A percentile compares a stretch with the other conserved stretches of the same genome.
Evolutionary conservation across 177 flowering plant species (phyloP).

Genomic region (Tripterygium wilfordii): DNA sequence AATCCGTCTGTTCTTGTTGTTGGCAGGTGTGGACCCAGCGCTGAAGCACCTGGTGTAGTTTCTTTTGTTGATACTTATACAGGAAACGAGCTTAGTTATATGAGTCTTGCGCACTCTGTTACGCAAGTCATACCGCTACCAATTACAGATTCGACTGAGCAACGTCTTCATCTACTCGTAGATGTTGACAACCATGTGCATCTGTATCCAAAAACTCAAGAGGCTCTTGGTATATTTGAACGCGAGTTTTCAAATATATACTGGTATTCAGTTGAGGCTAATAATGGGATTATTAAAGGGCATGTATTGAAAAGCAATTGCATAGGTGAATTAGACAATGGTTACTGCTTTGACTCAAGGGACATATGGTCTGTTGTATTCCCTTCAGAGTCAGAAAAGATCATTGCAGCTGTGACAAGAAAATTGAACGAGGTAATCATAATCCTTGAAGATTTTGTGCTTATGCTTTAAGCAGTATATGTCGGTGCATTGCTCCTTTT

Average conservation of each 20-base stretch:
- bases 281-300: conserved; percentile 69
- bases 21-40: conserved; percentile 65
- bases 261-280: conserved; percentile 79
- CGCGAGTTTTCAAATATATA: conserved; percentile 65
- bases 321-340: conserved; percentile 39
- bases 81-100: conserved; percentile 60
- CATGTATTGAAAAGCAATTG: conserved; percentile 47
- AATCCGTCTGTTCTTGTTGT: conserved; percentile 89
- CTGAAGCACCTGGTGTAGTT: conserved; percentile 53
- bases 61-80: conserved; percentile 91
- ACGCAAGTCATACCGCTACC: conserved; percentile 73
- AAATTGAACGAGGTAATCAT: conserved; percentile 77
- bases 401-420: conserved; percentile 62
- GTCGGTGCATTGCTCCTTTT: no score
- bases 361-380: conserved; percentile 85
- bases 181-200: conserved; percentile 52
- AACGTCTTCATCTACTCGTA: conserved; percentile 75
- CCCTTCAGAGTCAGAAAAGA: conserved; percentile 87
- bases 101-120: conserved; percentile 52
- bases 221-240: conserved; percentile 54
- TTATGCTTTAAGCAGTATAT: no score
- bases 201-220: conserved; percentile 71
- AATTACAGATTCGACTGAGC: conserved; percentile 81
- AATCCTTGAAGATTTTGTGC: no score
- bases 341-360: conserved; percentile 67